A percentile compares a stretch with the other conserved stretches of the same genome.
Evolutionary conservation across 75 land plant species (phyloP).

Genomic region (Ceratopteris richardii): DNA sequence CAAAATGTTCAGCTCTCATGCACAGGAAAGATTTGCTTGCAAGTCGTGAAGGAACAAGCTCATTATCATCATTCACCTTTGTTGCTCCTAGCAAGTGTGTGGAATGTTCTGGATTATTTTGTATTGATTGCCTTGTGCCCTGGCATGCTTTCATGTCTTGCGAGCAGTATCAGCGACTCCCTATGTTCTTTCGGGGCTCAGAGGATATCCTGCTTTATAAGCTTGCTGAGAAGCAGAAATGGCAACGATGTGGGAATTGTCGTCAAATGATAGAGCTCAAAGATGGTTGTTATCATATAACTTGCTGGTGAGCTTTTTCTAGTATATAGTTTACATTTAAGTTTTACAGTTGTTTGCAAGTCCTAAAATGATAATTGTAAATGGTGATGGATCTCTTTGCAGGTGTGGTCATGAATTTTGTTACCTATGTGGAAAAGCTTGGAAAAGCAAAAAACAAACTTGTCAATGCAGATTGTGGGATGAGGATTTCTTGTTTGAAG

Average conservation of each 20-base stretch:
- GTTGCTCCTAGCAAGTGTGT: constrained; percentile 36
- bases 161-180: constrained; percentile 37
- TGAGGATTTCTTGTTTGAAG: constrained; percentile 36
- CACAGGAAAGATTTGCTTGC: constrained; percentile 26
- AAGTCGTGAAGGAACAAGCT: constrained; percentile 20
- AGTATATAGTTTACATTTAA: too few species aligned
- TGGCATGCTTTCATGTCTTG: constrained; percentile 76
- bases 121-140: constrained; percentile 79
- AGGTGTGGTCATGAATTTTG: constrained; percentile 92
- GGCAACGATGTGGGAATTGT: constrained; percentile 89
- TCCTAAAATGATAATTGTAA: too few species aligned
- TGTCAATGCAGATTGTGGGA: constrained; percentile 71
- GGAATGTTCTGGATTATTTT: constrained; percentile 58
- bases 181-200: constrained; percentile 18
- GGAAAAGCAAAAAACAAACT: constrained; percentile 57
- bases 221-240: constrained; percentile 48
- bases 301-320: constrained; percentile 63
- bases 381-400: too few species aligned
- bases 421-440: constrained; percentile 74
- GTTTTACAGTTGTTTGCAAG: too few species aligned
- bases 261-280: constrained; percentile 86
- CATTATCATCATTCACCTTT: neutral
- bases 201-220: constrained; percentile 58
- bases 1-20: constrained; percentile 84
- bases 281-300: constrained; percentile 93